Percentiles rank a stretch among this genome's conserved stretches.
These are phyloP conservation scores for Physcia stellaris DNA, from an alignment of 495 filamentous ascomycete genomes.

Conservation along the genomic window DNA sequence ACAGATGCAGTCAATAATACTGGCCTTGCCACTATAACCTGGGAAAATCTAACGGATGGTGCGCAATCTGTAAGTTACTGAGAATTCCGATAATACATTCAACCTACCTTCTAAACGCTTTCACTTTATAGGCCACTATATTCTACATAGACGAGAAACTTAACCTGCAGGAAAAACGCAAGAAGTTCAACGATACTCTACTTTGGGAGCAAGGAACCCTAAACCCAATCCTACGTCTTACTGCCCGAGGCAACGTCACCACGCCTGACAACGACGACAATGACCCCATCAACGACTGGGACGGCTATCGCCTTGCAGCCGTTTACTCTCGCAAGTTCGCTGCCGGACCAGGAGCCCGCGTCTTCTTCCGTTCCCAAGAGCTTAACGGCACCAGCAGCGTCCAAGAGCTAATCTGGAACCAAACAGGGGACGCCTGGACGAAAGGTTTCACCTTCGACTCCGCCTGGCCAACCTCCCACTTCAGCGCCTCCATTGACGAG, in stretches of 20 bases:
- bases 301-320: conserved; percentile 13
- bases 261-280: neutral
- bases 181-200: conserved; percentile 4
- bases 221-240: conserved; percentile 5
- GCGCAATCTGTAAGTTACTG: too few relatives aligned
- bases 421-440: conserved; percentile 11
- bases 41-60: too few relatives aligned
- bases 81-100: too few relatives aligned
- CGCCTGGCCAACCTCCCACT: neutral
- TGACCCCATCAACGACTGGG: conserved; percentile 12
- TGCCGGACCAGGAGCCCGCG: conserved; percentile 10
- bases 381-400: conserved; percentile 11
- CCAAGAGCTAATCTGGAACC: conserved; percentile 16
- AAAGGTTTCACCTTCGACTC: neutral
- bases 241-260: conserved; percentile 5
- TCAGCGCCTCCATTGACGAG: neutral
- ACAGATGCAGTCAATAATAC: conserved; percentile 18
- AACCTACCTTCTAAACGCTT: too few relatives aligned
- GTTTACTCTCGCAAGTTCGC: conserved; percentile 12
- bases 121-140: conserved; percentile 15
- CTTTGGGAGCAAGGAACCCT: conserved; percentile 13
- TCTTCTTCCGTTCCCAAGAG: conserved; percentile 12
- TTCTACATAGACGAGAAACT: conserved; percentile 15
- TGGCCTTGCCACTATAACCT: conserved; percentile 14
- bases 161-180: conserved; percentile 15